Evolutionary conservation across 2,329 filamentous ascomycete genomes (phyloP).

Genomic region (Ophiostoma pallidulum): DNA sequence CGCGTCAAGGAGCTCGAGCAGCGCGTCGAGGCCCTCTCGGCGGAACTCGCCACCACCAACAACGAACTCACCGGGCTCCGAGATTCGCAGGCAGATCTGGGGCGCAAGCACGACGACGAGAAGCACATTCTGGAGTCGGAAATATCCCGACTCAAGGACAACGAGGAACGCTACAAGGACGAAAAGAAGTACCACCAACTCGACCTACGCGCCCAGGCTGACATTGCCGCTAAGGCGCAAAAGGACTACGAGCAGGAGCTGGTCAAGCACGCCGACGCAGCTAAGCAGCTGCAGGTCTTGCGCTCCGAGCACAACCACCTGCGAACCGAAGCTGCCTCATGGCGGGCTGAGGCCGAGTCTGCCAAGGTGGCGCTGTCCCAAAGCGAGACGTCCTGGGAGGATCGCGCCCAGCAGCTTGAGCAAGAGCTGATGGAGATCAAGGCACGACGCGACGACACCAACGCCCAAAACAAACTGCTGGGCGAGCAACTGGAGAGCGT

Average conservation of each 20-base stretch:
- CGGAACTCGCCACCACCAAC: slow-evolving; percentile 74
- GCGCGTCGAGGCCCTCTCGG: slow-evolving; percentile 71
- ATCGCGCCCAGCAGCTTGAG: slow-evolving; percentile 71
- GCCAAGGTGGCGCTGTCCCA: slow-evolving; percentile 69
- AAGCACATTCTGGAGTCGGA: slow-evolving; percentile 71
- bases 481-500: slow-evolving; percentile 83
- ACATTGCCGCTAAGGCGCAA: slow-evolving; percentile 87
- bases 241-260: slow-evolving; percentile 93
- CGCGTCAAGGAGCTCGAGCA: slow-evolving; percentile 75
- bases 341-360: slow-evolving; percentile 75
- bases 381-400: slow-evolving; percentile 80
- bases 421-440: slow-evolving; percentile 73
- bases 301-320: slow-evolving; percentile 74
- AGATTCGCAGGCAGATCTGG: slow-evolving; percentile 68
- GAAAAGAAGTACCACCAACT: slow-evolving; percentile 80
- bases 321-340: slow-evolving; percentile 65
- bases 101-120: slow-evolving; percentile 66
- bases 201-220: slow-evolving; percentile 84
- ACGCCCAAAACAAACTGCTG: slow-evolving; percentile 81
- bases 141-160: slow-evolving; percentile 70
- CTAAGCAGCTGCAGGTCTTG: slow-evolving; percentile 69
- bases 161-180: slow-evolving; percentile 69
- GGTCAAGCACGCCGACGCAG: slow-evolving; percentile 91
- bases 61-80: slow-evolving; percentile 71
- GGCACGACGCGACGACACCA: slow-evolving; percentile 70